phyloP scores from a whole-genome alignment of 2,329 filamentous ascomycete species.

The Volutella citrinella region DNA sequence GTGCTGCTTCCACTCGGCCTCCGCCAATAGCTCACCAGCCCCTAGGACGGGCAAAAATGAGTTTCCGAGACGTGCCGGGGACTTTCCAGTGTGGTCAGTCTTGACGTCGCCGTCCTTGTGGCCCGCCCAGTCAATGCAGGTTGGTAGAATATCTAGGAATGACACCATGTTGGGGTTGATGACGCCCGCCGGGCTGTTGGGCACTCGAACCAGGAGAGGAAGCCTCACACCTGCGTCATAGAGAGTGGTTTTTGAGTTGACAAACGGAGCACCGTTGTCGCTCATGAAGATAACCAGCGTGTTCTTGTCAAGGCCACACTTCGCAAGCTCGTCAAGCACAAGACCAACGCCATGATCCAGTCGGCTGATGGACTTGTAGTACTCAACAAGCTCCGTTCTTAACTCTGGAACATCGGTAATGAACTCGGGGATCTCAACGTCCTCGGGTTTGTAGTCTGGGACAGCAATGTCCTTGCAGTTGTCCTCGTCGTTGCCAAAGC shows the following conservation, averaged over 20 bases:
- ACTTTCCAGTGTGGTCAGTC: no score
- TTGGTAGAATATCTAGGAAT: conserved; percentile 43
- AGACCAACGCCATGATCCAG: conserved; percentile 40
- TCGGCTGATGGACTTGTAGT: conserved; percentile 37
- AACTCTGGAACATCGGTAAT: conserved; percentile 37
- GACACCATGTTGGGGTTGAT: conserved; percentile 43
- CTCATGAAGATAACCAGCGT: conserved; percentile 44
- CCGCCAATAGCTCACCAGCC: no score
- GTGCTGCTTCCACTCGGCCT: no score
- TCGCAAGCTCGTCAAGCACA: conserved; percentile 32
- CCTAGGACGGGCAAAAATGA: no score
- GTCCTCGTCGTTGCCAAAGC: no score
- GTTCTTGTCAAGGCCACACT: conserved; percentile 25
- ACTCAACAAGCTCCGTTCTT: conserved; percentile 39
- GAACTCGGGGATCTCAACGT: no score
- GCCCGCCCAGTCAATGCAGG: conserved; percentile 38
- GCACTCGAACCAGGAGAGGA: conserved; percentile 38
- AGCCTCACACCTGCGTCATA: conserved; percentile 44
- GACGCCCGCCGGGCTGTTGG: conserved; percentile 22
- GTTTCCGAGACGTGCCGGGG: no score
- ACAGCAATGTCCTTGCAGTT: no score
- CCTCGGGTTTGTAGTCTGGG: no score
- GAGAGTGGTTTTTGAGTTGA: conserved; percentile 49
- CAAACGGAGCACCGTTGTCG: conserved; percentile 46
- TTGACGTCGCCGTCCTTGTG: no score